A percentile compares a stretch with the other conserved stretches of the same genome.
These are phyloP conservation scores for Raffaelea ambrosiae DNA, from an alignment of 2,329 filamentous ascomycete genomes.

Conservation along the genomic window DNA sequence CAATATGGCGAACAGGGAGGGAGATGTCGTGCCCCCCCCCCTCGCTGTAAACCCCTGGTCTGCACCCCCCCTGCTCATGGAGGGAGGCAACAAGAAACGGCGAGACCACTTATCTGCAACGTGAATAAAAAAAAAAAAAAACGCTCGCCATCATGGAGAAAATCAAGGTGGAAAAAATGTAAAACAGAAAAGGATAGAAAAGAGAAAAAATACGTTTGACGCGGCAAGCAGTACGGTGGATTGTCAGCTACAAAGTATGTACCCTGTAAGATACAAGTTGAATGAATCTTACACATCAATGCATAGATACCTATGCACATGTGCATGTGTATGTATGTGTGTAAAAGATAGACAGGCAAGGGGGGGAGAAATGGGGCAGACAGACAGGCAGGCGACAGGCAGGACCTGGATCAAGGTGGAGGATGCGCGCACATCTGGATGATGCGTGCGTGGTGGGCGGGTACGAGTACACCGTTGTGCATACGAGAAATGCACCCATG, in stretches of 20 bases:
- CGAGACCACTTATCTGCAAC: no score
- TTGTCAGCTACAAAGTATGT: no score
- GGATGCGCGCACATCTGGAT: no score
- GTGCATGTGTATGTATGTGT: not conserved
- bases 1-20: conserved; percentile 6
- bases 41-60: not conserved
- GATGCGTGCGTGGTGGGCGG: not conserved
- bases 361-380: not conserved
- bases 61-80: not conserved
- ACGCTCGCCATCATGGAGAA: not conserved
- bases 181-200: not conserved
- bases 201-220: no score
- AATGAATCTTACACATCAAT: no score
- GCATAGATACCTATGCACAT: no score
- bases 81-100: no score
- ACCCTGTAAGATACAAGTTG: no score
- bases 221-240: no score
- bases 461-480: not conserved
- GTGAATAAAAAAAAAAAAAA: not conserved
- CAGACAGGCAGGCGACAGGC: not conserved
- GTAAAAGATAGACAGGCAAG: no score
- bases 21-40: conserved; percentile 9
- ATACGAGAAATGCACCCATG: not conserved
- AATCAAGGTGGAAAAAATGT: not conserved
- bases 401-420: not conserved